Conservation (phyloP, 495 filamentous ascomycete genomes). For the Penicillium odoratum region DNA sequence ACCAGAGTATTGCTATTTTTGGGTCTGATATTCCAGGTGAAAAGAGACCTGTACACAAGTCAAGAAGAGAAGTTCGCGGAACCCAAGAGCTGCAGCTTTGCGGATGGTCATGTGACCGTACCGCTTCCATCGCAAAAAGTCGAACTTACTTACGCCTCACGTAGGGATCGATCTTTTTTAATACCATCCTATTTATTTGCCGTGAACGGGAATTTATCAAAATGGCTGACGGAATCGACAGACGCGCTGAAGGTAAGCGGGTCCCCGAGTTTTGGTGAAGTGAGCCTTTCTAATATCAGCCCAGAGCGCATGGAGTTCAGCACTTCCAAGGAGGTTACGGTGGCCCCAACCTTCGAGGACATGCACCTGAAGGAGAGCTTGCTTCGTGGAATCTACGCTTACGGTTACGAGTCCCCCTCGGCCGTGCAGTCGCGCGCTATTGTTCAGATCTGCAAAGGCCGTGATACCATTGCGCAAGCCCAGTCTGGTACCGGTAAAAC, state of each 20-base stretch:
- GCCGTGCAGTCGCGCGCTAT: conserved; percentile 97
- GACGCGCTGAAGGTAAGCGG: conserved; percentile 72
- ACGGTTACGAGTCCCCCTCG: conserved; percentile 96
- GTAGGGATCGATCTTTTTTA: background rate
- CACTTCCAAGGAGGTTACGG: conserved; percentile 95
- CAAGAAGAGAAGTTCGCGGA: conserved; percentile 15
- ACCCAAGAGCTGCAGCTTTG: conserved; percentile 34
- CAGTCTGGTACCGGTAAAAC: conserved; percentile 99
- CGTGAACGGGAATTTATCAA: conserved; percentile 20
- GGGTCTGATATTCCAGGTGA: conserved; percentile 2
- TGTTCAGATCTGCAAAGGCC: conserved; percentile 97
- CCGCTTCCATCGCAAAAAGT: conserved; percentile 31
- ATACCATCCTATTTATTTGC: conserved; percentile 8
- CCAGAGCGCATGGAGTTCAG: conserved; percentile 93
- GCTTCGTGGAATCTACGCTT: conserved; percentile 96
- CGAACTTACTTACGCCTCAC: background rate
- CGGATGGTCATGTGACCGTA: conserved; percentile 37
- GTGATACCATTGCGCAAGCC: conserved; percentile 98
- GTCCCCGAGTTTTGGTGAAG: background rate
- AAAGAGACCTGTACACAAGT: background rate
- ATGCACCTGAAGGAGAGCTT: conserved; percentile 95
- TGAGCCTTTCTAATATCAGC: conserved; percentile 28
- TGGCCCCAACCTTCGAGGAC: conserved; percentile 70
- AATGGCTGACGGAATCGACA: conserved; percentile 96
- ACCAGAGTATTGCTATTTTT: background rate